A percentile compares a stretch with the other conserved stretches of the same genome.
Conservation (phyloP, 2,329 filamentous ascomycete species). For the Microdochium bolleyi region DNA sequence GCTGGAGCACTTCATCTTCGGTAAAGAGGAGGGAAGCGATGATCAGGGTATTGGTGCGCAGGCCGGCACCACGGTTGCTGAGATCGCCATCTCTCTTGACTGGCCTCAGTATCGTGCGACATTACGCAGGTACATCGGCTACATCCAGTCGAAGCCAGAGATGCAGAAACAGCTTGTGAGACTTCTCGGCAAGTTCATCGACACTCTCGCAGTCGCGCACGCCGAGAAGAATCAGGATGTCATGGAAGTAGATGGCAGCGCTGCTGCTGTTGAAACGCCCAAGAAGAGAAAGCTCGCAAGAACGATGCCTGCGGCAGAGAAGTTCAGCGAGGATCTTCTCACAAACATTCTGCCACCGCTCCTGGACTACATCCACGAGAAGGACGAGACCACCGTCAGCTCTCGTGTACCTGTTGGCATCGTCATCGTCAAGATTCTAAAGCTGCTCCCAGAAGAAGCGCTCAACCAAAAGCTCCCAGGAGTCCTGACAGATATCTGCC, state of each 20-base stretch:
- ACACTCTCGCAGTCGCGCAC: conserved; percentile 58
- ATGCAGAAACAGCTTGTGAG: conserved; percentile 80
- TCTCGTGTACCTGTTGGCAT: conserved; percentile 85
- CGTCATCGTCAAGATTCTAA: conserved; percentile 80
- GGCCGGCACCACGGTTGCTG: conserved; percentile 71
- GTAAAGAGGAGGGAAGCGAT: conserved; percentile 63
- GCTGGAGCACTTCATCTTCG: conserved; percentile 89
- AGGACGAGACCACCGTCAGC: conserved; percentile 91
- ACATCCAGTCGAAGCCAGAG: conserved; percentile 72
- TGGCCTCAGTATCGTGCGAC: conserved; percentile 88
- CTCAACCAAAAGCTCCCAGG: conserved; percentile 70
- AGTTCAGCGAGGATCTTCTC: conserved; percentile 64
- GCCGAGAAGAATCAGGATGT: conserved; percentile 25
- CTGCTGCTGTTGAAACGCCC: conserved; percentile 6
- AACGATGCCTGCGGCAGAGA: conserved; percentile 59
- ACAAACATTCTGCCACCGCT: conserved; percentile 72
- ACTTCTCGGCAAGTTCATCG: conserved; percentile 72
- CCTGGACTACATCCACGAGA: conserved; percentile 81
- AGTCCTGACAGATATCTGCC: conserved; percentile 84
- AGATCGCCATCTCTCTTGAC: conserved; percentile 67
- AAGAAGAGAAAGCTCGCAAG: conserved; percentile 41
- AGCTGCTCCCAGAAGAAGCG: conserved; percentile 65
- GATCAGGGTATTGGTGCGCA: conserved; percentile 84
- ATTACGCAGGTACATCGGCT: conserved; percentile 75
- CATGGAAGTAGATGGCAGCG: conserved; percentile 32